Evolutionary conservation across 2,329 filamentous ascomycete species (phyloP), one percentile per base, ranked within the genome.

Genomic region (Drechslerella dactyloides): DNA sequence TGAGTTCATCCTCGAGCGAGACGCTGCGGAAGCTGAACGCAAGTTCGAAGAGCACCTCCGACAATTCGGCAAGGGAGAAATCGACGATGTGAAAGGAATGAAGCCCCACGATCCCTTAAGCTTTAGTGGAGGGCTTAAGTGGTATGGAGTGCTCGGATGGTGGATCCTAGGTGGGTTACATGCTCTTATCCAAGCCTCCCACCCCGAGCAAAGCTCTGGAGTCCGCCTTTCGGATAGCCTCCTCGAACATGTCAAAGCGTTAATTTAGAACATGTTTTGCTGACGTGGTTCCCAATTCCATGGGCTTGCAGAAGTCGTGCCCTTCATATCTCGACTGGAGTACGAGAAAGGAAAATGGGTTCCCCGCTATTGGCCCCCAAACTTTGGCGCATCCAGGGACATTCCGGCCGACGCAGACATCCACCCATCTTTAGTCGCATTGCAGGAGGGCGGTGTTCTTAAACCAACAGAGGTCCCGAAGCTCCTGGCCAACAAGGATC

Each of bases 281-380:
- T 72, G 60, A 72, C 42, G 59, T 44, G 27, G 56, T 33, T 60
- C 33, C 37, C 59, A 21, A 57, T 48, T 15, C 27, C 8, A 40
- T 42, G 54, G 21, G 15, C 19, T 19, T 37, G 42, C 58, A 80
- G 79, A 80, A 74, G 72, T 78, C 27, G 76, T 80, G 33, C 79
- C 79, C 2, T 64, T 80, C 46, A 79, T 79, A 60, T 78, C 77
- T 8, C 77, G 79, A 11, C 77, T 80, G 15, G 79, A 80, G 62
- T 76, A 79, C 21, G 78, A 79, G 63, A 54, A 77, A 0, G 78
- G 77, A 1, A 77, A 78, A 73, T 80, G 79, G 79, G 74, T 79
- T 11, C 77, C 78, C 1, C 76, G 77, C 7, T 76, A 77, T 65
- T 75, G 76, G 52, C 79, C 79, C n/a, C 79, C 79, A 8, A 80